A percentile compares a stretch with the other conserved stretches of the same genome.
phyloP scores from a whole-genome alignment of 2,329 filamentous ascomycete species.

The Aspergillus pseudotamarii region DNA sequence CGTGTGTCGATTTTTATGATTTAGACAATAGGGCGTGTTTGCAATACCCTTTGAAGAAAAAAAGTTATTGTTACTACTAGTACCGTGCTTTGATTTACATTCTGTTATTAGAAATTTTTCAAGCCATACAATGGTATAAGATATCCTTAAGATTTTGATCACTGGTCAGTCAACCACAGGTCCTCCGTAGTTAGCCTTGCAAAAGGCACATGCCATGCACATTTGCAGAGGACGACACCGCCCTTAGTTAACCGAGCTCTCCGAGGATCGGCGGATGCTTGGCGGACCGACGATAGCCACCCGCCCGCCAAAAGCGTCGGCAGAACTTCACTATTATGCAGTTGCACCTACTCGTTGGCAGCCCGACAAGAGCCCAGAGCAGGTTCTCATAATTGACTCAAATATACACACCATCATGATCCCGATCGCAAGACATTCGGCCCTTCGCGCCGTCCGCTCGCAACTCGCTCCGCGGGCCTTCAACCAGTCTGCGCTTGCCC shows the following conservation, averaged over 20 bases:
- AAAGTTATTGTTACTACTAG: slow-evolving; percentile 19
- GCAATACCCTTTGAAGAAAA: slow-evolving; percentile 28
- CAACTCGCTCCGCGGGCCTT: slow-evolving; percentile 47
- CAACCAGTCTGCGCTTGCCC: slow-evolving; percentile 60
- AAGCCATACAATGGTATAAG: background rate
- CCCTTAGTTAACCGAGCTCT: slow-evolving; percentile 35
- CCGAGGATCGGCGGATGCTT: slow-evolving; percentile 38
- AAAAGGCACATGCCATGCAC: background rate
- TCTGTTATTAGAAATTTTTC: background rate
- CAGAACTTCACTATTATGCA: background rate
- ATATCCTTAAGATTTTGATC: background rate
- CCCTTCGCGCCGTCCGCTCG: slow-evolving; percentile 47
- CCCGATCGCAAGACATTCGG: slow-evolving; percentile 41
- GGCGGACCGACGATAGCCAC: slow-evolving; percentile 41
- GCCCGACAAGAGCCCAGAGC: slow-evolving; percentile 10
- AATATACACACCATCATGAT: slow-evolving; percentile 29
- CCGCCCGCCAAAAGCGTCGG: slow-evolving; percentile 14
- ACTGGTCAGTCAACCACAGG: background rate
- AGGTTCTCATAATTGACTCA: slow-evolving; percentile 9
- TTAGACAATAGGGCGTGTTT: slow-evolving; percentile 26
- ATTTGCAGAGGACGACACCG: background rate
- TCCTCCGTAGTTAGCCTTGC: slow-evolving; percentile 2
- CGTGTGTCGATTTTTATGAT: slow-evolving; percentile 29
- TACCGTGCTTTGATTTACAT: background rate
- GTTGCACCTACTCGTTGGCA: slow-evolving; percentile 11